Percentiles rank a stretch among this genome's conserved stretches.
Conservation (phyloP, 352 stramenopile genomes). For the Sclerospora graminicola region DNA sequence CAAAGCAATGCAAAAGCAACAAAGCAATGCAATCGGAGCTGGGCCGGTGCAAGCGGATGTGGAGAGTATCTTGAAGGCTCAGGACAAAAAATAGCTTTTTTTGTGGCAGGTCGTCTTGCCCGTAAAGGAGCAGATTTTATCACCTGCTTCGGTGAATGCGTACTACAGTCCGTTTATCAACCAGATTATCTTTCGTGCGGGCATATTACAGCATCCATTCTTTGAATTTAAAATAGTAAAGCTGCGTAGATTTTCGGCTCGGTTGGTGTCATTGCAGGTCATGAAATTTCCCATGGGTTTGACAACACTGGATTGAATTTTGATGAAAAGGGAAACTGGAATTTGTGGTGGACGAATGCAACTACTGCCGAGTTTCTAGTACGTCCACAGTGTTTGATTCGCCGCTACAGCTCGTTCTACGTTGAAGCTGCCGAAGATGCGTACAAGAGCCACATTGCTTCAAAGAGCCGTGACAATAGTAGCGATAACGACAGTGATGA, state of each 20-base stretch:
- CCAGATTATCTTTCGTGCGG: slow-evolving; percentile 91
- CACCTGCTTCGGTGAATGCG: slow-evolving; percentile 87
- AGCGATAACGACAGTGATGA: slow-evolving; percentile 17
- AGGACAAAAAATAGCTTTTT: slow-evolving; percentile 28
- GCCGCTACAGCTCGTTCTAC: slow-evolving; percentile 40
- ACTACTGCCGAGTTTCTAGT: slow-evolving; percentile 61
- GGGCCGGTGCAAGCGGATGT: slow-evolving; percentile 31
- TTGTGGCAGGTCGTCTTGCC: slow-evolving; percentile 30
- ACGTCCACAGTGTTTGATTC: slow-evolving; percentile 39
- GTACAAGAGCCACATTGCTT: slow-evolving; percentile 20
- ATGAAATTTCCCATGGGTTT: slow-evolving; percentile 93
- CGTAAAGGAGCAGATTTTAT: slow-evolving; percentile 49
- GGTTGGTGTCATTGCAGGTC: slow-evolving; percentile 86
- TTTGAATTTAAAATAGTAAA: slow-evolving; percentile 68
- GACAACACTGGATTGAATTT: slow-evolving; percentile 86
- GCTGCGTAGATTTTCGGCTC: slow-evolving; percentile 86
- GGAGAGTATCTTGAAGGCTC: slow-evolving; percentile 22
- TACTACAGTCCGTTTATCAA: slow-evolving; percentile 55
- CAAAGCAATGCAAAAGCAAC: no score
- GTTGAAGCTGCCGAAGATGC: slow-evolving; percentile 29
- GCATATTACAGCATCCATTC: slow-evolving; percentile 89
- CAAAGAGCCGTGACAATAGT: slow-evolving; percentile 4
- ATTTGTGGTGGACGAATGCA: slow-evolving; percentile 84
- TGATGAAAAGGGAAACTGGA: slow-evolving; percentile 78
- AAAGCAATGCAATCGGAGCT: slow-evolving; percentile 33